Conservation (phyloP, 371 early-diverging fungal genomes). For the Encephalitozoon intestinalis region DNA sequence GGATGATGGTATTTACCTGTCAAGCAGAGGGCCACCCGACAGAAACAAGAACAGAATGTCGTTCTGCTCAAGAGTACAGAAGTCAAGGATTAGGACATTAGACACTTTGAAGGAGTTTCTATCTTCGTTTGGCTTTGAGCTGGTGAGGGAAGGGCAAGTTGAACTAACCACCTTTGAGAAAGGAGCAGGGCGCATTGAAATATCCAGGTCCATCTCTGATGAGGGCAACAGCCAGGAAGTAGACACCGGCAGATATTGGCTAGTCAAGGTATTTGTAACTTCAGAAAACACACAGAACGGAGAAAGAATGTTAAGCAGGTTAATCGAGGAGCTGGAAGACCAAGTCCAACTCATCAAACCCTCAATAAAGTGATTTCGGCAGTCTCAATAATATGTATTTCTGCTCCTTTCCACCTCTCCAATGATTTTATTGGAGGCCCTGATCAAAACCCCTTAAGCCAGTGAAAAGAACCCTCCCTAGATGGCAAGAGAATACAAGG, state of each 20-base stretch:
- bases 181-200: background rate
- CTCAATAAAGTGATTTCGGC: background rate
- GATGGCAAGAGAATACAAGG: background rate
- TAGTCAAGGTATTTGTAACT: background rate
- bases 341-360: background rate
- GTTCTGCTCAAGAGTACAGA: background rate
- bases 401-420: background rate
- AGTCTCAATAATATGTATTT: too few relatives aligned
- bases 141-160: background rate
- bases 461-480: background rate
- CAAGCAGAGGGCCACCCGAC: background rate
- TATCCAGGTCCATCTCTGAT: background rate
- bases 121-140: background rate
- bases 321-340: background rate
- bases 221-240: background rate
- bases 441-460: background rate
- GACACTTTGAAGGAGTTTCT: background rate
- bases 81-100: background rate
- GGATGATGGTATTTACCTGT: background rate
- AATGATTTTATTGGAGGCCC: background rate
- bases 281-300: background rate
- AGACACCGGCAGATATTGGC: background rate
- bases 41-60: conserved; percentile 7
- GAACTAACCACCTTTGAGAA: background rate
- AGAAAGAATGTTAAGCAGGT: background rate